Conservation (phyloP, 129 eudicot genomes). For the Flaveria linearis region DNA sequence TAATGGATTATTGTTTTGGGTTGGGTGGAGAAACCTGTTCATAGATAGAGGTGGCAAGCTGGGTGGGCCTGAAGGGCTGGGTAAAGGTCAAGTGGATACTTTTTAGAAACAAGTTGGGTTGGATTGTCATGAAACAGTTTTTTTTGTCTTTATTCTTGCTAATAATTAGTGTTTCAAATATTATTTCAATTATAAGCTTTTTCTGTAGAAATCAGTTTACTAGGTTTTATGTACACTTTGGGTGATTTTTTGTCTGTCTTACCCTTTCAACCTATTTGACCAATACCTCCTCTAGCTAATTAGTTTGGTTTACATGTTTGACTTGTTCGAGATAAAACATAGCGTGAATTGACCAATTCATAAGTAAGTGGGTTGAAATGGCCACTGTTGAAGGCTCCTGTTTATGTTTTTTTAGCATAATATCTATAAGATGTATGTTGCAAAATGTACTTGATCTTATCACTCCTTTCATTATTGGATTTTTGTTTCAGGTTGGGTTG, state of each 20-base stretch:
- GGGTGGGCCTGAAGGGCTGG: constrained; percentile 1
- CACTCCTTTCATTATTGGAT: no score
- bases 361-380: no score
- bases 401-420: no score
- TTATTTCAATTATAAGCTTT: background rate
- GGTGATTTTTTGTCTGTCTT: background rate
- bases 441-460: no score
- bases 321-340: background rate
- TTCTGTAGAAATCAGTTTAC: background rate
- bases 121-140: background rate
- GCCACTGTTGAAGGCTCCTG: no score
- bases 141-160: background rate
- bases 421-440: no score
- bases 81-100: background rate
- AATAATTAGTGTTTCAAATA: background rate
- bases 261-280: background rate
- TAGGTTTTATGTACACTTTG: background rate
- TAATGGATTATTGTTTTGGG: background rate
- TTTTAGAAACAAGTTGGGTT: background rate
- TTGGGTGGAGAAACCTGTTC: background rate
- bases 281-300: background rate
- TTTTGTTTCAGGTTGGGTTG: no score
- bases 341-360: background rate
- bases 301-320: background rate
- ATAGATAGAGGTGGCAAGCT: background rate